Conservation (phyloP, 805 yeast genomes). For the Starmerella tilneyi region DNA sequence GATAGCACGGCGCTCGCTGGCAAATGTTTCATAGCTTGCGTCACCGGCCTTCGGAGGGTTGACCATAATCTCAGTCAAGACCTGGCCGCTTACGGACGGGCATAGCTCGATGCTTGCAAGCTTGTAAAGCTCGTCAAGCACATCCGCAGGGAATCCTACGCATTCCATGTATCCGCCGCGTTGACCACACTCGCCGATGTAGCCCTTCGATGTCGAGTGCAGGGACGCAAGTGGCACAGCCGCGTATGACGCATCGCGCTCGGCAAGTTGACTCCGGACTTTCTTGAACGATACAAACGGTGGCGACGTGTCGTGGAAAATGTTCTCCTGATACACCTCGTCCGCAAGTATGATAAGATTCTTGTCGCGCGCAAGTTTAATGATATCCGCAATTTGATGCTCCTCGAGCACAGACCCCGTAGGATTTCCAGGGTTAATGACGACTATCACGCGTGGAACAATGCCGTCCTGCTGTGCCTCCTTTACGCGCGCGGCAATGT, state of each 20-base stretch:
- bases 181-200: constrained; percentile 97
- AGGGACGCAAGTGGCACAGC: constrained; percentile 82
- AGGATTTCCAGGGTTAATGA: constrained; percentile 97
- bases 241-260: constrained; percentile 42
- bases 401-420: constrained; percentile 75
- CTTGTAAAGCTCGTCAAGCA: constrained; percentile 63
- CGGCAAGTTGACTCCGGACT: constrained; percentile 56
- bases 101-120: constrained; percentile 85
- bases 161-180: constrained; percentile 98
- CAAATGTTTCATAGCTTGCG: constrained; percentile 58
- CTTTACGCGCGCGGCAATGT: constrained; percentile 46
- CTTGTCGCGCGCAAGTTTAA: constrained; percentile 71
- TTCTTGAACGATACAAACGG: constrained; percentile 77
- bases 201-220: constrained; percentile 97
- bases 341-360: constrained; percentile 87
- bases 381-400: constrained; percentile 57
- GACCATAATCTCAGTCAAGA: constrained; percentile 82
- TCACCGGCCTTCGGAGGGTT: constrained; percentile 80
- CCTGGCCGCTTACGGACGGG: constrained; percentile 93
- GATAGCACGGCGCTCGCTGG: constrained; percentile 50
- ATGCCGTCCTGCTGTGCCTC: constrained; percentile 45
- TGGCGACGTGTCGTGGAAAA: constrained; percentile 47
- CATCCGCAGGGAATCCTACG: constrained; percentile 63
- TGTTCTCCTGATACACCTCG: constrained; percentile 93
- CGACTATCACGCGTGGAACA: constrained; percentile 67